Base-by-base conservation (phyloP, 2,329 filamentous ascomycete species). In the Phyllosticta capitalensis region DNA sequence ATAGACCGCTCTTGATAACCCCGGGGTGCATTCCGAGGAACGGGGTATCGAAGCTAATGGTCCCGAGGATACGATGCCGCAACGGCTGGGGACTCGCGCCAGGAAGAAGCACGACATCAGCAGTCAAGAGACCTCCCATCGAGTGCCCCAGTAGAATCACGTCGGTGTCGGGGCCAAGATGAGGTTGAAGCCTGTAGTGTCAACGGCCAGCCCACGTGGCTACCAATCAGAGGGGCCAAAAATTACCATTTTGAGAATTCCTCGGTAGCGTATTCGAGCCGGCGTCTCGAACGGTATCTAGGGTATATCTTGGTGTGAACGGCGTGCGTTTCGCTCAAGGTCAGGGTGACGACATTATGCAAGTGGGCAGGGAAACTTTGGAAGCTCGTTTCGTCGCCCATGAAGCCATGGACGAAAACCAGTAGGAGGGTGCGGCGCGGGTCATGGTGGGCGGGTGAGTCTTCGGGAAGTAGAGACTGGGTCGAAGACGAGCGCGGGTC, bases 11-110 rank as follows among this genome's bases (percentile, higher is more conserved):
- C n/a, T 85, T 82, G 50, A 96, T 83, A 50, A 96, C 88, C 5
- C 92, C 89, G 1, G 90, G 91, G 72, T 96, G 90, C 69, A 96
- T 87, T 3, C 92, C 92, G 5, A 96, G 78, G 61, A 95, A 90
- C 0, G 92, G 92, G 0, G 89, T 88, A 72, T 96, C 92, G 54
- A 95, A 86, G 59, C 88, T 89, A 59, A 96, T 78, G 4, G 86
- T 86, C 0, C 92, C 92, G 28, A 96, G 73, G 49, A 96, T 88
- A 9, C 84, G 82, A 74, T 95, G 89, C 63, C 84, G 85, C 64
- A 88, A 83, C 10, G 75, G 75, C 20, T 66, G 60, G 14, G 69
- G 54, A 63, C 68, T 22, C 61, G 65, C 50, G 1, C 74, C 66
- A 12, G 64, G 72, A 70, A 88, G 80, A 52, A 95, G 76, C 2